Evolutionary conservation across 371 early-diverging fungal genomes (phyloP).

Genomic region (Mucor plumbeus): DNA sequence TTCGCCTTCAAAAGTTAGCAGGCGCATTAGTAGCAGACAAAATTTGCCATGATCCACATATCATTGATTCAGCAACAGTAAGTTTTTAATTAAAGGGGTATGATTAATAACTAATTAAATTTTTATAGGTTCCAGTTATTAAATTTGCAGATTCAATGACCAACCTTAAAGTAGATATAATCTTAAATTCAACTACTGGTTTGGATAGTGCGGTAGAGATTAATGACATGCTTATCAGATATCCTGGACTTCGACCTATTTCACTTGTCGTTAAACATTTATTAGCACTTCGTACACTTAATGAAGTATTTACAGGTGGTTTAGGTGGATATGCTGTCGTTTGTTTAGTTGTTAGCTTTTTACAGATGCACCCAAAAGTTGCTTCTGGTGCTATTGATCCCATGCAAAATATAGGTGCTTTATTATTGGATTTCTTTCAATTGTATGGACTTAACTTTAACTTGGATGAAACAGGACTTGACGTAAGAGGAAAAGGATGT

Average conservation of each 20-base stretch:
- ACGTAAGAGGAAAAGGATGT: constrained; percentile 57
- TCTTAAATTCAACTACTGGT: constrained; percentile 77
- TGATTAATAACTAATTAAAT: background rate
- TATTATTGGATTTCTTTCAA: constrained; percentile 96
- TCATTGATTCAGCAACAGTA: constrained; percentile 61
- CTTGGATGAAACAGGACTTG: constrained; percentile 71
- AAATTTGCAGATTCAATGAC: constrained; percentile 83
- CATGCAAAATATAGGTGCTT: constrained; percentile 82
- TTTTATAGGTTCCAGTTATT: constrained; percentile 86
- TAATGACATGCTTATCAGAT: constrained; percentile 53
- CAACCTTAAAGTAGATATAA: constrained; percentile 81
- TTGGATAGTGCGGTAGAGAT: constrained; percentile 67
- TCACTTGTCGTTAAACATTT: constrained; percentile 87
- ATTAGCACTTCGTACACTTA: constrained; percentile 71
- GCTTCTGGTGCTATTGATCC: constrained; percentile 67
- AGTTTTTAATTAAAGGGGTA: constrained; percentile 5
- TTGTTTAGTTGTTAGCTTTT: constrained; percentile 82
- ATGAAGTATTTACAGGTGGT: constrained; percentile 95
- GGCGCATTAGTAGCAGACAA: constrained; percentile 21
- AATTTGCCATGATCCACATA: constrained; percentile 36
- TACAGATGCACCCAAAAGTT: constrained; percentile 91
- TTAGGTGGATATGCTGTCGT: constrained; percentile 93
- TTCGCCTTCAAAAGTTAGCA: constrained; percentile 22
- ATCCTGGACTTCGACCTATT: constrained; percentile 71
- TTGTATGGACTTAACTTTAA: constrained; percentile 90